phyloP scores from a whole-genome alignment of 257 asterid genomes.

The Echium plantagineum region DNA sequence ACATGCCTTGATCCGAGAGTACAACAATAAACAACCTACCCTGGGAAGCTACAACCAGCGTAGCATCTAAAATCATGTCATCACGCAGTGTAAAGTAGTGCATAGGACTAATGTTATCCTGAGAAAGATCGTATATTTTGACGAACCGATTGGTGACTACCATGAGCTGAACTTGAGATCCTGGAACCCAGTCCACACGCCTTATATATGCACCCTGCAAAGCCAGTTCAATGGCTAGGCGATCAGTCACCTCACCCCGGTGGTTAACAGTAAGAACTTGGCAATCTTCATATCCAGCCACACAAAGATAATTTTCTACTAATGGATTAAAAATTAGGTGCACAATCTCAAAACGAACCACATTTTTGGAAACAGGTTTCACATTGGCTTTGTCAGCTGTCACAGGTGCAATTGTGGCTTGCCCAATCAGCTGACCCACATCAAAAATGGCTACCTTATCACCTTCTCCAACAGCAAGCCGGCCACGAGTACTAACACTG shows the following conservation, averaged over 20 bases:
- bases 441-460: constrained; percentile 97
- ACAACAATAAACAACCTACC: constrained; percentile 67
- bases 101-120: constrained; percentile 89
- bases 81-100: constrained; percentile 80
- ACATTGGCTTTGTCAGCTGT: constrained; percentile 98
- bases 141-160: constrained; percentile 88
- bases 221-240: constrained; percentile 92
- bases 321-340: constrained; percentile 76
- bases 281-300: constrained; percentile 99
- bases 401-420: constrained; percentile 86
- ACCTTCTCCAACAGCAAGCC: constrained; percentile 99
- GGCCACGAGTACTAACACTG: constrained; percentile 82
- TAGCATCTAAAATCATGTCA: constrained; percentile 71
- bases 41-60: constrained; percentile 66
- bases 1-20: constrained; percentile 67
- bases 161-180: constrained; percentile 97
- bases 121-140: constrained; percentile 88
- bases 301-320: constrained; percentile 85
- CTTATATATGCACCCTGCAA: constrained; percentile 96
- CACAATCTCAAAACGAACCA: constrained; percentile 92
- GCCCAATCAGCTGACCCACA: constrained; percentile 97
- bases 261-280: constrained; percentile 89
- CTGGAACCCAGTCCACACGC: constrained; percentile 90
- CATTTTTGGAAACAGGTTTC: constrained; percentile 94
- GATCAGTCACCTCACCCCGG: constrained; percentile 96